Percentiles rank a stretch among this genome's conserved stretches.
Conservation (phyloP, 2,329 filamentous ascomycete genomes). For the Monosporascus sp. region DNA sequence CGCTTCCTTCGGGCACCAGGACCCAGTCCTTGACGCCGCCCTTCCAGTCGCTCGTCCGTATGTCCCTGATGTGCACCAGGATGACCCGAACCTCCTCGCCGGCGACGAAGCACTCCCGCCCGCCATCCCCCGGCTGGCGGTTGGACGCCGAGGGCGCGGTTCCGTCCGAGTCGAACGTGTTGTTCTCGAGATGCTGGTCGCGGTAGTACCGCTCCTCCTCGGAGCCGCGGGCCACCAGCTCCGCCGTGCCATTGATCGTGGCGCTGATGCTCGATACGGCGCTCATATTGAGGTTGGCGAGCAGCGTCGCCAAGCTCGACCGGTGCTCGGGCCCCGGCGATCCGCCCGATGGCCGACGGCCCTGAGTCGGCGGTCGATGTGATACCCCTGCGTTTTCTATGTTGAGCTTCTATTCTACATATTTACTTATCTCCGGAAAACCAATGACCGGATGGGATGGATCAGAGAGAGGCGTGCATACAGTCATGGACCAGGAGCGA, state of each 20-base stretch:
- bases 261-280: conserved; percentile 84
- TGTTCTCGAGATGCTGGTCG: conserved; percentile 81
- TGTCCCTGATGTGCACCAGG: conserved; percentile 76
- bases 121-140: conserved; percentile 27
- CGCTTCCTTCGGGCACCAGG: conserved; percentile 31
- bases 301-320: conserved; percentile 73
- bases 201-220: conserved; percentile 83
- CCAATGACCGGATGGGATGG: background rate
- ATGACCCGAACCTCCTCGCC: conserved; percentile 84
- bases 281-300: conserved; percentile 87
- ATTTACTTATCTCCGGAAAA: too few species aligned
- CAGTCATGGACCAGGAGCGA: conserved; percentile 95
- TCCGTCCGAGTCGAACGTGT: conserved; percentile 68
- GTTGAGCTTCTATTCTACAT: background rate
- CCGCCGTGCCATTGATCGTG: conserved; percentile 86
- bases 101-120: conserved; percentile 65
- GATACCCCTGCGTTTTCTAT: conserved; percentile 61
- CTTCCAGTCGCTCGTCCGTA: conserved; percentile 91
- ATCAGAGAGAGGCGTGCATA: conserved; percentile 22
- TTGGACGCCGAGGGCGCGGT: conserved; percentile 32
- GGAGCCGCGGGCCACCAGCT: conserved; percentile 65
- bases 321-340: conserved; percentile 60
- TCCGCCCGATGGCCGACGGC: conserved; percentile 52
- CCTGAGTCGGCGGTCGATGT: conserved; percentile 75
- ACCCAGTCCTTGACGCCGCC: conserved; percentile 82